Conservation (phyloP, 2,329 filamentous ascomycete species). For the Triangularia verruculosa region DNA sequence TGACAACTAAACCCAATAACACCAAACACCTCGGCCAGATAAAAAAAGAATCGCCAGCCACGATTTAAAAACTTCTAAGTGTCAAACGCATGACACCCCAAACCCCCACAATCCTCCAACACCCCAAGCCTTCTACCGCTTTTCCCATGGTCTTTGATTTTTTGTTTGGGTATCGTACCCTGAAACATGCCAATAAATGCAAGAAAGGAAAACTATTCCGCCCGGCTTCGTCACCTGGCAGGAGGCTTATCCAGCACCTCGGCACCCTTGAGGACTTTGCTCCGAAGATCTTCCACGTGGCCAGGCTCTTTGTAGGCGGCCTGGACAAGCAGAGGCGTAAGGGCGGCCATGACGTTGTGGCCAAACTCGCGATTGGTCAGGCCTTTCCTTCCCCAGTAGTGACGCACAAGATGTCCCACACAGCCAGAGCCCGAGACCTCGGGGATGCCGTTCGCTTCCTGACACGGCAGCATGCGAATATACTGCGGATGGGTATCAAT, state of each 20-base stretch:
- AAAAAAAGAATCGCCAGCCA: not conserved
- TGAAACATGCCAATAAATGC: not conserved
- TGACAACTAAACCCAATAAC: not conserved
- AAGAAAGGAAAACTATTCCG: not conserved
- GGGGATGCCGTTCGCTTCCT: conserved; percentile 44
- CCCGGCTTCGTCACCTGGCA: not conserved
- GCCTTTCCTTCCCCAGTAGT: conserved; percentile 44
- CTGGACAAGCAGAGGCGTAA: conserved; percentile 22
- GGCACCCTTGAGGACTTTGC: conserved; percentile 20
- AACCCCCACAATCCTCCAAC: no score
- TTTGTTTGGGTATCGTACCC: not conserved
- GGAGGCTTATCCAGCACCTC: conserved; percentile 17
- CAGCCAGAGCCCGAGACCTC: conserved; percentile 37
- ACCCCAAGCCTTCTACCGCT: not conserved
- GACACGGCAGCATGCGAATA: conserved; percentile 41
- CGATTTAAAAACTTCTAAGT: conserved; percentile 2
- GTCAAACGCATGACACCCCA: no score
- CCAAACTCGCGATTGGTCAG: conserved; percentile 40
- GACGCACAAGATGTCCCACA: conserved; percentile 41
- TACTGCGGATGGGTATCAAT: conserved; percentile 36
- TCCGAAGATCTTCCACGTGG: conserved; percentile 20
- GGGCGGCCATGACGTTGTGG: conserved; percentile 25
- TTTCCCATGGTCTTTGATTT: not conserved
- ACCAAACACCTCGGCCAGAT: conserved; percentile 9
- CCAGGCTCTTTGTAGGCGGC: conserved; percentile 14